These are phyloP conservation scores for Thalassiosira gravida DNA, from an alignment of 352 stramenopile species.

Conservation along the genomic window DNA sequence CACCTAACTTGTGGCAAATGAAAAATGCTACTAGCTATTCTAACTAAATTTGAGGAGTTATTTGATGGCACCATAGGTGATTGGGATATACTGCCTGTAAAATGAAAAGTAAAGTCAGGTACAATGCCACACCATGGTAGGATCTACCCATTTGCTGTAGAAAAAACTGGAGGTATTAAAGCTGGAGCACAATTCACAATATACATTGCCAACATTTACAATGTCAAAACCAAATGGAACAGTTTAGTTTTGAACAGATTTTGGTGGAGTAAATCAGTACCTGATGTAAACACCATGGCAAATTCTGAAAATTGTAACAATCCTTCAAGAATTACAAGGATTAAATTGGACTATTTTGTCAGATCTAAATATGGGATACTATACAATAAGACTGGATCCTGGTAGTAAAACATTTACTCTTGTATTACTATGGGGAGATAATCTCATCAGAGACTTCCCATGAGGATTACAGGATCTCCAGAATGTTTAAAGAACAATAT, in stretches of 20 bases:
- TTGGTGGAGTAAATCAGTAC: neutral
- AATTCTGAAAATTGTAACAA: neutral
- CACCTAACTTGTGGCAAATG: neutral
- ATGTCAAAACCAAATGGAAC: neutral
- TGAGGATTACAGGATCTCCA: neutral
- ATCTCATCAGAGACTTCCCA: neutral
- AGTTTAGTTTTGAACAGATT: neutral
- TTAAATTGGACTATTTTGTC: neutral
- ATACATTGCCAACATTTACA: neutral
- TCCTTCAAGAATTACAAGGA: slow-evolving; percentile 5
- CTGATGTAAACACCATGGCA: neutral
- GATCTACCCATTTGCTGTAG: neutral
- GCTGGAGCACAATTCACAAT: neutral
- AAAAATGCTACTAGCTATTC: neutral
- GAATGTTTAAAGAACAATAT: neutral
- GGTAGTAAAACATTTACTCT: neutral
- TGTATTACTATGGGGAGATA: neutral
- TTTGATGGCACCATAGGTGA: neutral
- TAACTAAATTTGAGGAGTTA: neutral
- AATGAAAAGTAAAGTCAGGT: neutral
- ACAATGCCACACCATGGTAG: neutral
- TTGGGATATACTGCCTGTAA: neutral
- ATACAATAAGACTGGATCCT: neutral
- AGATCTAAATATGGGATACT: neutral
- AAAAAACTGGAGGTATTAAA: neutral